These are phyloP conservation scores for Cryphonectria japonica DNA, from an alignment of 2,329 filamentous ascomycete species.

Conservation along the genomic window DNA sequence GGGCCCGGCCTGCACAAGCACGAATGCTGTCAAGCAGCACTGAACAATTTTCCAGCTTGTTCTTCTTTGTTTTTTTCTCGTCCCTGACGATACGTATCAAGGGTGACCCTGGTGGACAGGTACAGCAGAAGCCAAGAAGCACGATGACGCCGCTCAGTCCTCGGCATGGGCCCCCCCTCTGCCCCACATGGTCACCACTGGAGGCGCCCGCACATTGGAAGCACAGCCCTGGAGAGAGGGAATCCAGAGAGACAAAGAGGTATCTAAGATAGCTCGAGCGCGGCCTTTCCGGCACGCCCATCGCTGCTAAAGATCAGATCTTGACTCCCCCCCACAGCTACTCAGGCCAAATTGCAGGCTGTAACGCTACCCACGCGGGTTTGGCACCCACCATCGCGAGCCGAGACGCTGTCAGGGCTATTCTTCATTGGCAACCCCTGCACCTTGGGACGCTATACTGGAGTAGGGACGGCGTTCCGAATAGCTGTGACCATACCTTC, in stretches of 20 bases:
- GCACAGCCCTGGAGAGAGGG: neutral
- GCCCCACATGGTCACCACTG: neutral
- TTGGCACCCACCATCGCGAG: neutral
- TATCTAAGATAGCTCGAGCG: constrained; percentile 4
- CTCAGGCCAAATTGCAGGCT: constrained; percentile 8
- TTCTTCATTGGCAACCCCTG: neutral
- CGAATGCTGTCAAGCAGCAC: neutral
- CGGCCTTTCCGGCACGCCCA: neutral
- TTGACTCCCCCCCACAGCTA: neutral
- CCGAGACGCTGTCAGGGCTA: neutral
- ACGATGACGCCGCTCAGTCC: constrained; percentile 8
- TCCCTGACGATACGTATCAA: neutral
- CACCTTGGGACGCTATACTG: neutral
- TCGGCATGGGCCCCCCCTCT: neutral
- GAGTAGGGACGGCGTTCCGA: neutral
- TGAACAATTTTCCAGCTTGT: neutral
- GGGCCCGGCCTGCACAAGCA: neutral
- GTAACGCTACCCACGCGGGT: neutral
- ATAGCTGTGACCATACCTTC: neutral
- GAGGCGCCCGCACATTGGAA: neutral
- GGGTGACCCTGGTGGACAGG: neutral
- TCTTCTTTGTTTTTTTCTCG: neutral
- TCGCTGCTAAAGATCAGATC: neutral
- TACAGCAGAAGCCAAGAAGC: neutral
- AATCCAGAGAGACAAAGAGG: neutral